A percentile compares a stretch with the other conserved stretches of the same genome.
Evolutionary conservation across 208 protist species (phyloP).

Genomic region (Strigomonas culicis): DNA sequence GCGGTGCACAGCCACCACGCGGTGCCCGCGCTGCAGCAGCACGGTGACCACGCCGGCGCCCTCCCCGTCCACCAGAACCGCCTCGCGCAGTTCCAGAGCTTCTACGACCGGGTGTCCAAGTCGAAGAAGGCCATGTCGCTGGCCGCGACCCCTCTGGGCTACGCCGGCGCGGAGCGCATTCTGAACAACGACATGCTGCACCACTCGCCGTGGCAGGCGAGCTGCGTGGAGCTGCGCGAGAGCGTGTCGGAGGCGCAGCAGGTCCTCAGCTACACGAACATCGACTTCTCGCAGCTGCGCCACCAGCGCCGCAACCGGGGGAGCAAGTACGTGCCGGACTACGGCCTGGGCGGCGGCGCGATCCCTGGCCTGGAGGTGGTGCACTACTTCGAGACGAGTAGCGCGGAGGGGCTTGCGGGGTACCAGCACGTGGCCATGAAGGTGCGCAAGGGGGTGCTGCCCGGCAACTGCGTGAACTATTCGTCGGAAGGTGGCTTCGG

Average conservation of each 20-base stretch:
- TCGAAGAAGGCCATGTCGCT: conserved; percentile 15
- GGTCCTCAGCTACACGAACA: conserved; percentile 21
- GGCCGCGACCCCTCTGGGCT: conserved; percentile 20
- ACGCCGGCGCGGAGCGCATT: conserved; percentile 29
- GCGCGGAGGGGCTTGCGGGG: conserved; percentile 20
- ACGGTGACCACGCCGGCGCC: too few species aligned
- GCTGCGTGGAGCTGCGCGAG: conserved; percentile 30
- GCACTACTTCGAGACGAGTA: conserved; percentile 33
- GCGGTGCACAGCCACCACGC: background rate
- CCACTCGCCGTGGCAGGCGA: conserved; percentile 28
- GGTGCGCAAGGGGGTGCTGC: conserved; percentile 22
- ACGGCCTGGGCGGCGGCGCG: background rate
- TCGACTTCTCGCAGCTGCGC: conserved; percentile 24
- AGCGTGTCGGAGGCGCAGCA: conserved; percentile 15
- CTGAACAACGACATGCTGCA: conserved; percentile 29
- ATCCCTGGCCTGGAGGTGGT: conserved; percentile 26
- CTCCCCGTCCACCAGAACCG: conserved; percentile 10
- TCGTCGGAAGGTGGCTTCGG: conserved; percentile 26
- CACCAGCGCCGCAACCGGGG: background rate
- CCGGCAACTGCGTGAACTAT: conserved; percentile 24
- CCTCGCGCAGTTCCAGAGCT: conserved; percentile 20
- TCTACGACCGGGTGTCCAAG: conserved; percentile 22
- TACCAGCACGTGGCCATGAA: conserved; percentile 25
- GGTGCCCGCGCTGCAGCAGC: background rate
- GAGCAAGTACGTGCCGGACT: background rate